Conservation (phyloP, 2,329 filamentous ascomycete genomes). For the Ophiobolus disseminans region DNA sequence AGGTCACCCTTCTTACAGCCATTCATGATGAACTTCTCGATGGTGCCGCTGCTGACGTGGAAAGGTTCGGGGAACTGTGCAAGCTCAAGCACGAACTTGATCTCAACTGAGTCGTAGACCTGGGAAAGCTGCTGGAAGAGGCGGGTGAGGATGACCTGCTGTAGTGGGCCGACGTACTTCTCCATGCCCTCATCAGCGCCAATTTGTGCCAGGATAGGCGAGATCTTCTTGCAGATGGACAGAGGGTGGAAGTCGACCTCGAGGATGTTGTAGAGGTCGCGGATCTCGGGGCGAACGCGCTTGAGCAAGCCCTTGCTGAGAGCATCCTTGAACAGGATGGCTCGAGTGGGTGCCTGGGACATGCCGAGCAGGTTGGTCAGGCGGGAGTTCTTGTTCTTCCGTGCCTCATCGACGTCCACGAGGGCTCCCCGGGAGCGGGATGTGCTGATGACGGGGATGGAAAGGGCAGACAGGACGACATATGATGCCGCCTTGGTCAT, state of each 20-base stretch:
- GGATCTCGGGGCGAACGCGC: constrained; percentile 91
- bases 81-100: constrained; percentile 90
- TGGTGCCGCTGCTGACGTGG: constrained; percentile 86
- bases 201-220: constrained; percentile 92
- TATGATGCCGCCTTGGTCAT: constrained; percentile 95
- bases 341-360: constrained; percentile 85
- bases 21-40: constrained; percentile 99
- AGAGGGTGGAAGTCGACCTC: constrained; percentile 99
- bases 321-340: constrained; percentile 92
- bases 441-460: constrained; percentile 99
- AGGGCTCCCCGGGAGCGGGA: constrained; percentile 93
- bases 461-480: constrained; percentile 89
- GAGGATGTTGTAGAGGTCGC: constrained; percentile 96
- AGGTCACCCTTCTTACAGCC: constrained; percentile 99
- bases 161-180: constrained; percentile 92
- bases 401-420: constrained; percentile 94
- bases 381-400: constrained; percentile 98
- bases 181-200: constrained; percentile 94
- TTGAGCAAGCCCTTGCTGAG: constrained; percentile 93
- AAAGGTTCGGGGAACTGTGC: constrained; percentile 96
- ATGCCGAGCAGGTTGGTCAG: constrained; percentile 96
- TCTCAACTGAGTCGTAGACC: constrained; percentile 97
- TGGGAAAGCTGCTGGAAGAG: constrained; percentile 99
- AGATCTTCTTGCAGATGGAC: constrained; percentile 99
- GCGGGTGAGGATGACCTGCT: constrained; percentile 97